Percentiles rank a stretch among this genome's conserved stretches.
phyloP scores from a whole-genome alignment of 495 filamentous ascomycete genomes.

The Thermothielavioides terrestris region DNA sequence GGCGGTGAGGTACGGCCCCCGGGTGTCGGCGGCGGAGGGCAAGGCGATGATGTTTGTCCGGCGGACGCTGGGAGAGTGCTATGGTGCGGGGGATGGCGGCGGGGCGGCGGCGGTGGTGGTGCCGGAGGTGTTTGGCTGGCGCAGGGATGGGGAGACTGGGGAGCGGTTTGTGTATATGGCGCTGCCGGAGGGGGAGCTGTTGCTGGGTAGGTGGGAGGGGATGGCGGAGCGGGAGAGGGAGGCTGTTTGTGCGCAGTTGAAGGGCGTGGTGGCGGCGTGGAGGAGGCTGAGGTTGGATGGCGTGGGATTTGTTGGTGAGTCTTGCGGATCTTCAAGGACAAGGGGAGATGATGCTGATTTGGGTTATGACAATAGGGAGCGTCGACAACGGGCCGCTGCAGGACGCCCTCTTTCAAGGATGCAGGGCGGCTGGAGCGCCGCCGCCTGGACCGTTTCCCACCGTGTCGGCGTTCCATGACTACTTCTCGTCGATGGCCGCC shows the following conservation, averaged over 20 bases:
- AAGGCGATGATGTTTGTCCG: constrained; percentile 6
- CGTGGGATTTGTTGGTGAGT: constrained; percentile 8
- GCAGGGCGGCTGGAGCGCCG: not conserved
- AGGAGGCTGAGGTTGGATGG: constrained; percentile 7
- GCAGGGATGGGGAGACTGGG: constrained; percentile 6
- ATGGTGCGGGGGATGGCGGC: not conserved
- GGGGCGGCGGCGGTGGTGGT: constrained; percentile 4
- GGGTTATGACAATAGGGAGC: constrained; percentile 10
- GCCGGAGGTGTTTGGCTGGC: constrained; percentile 19
- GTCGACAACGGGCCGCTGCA: constrained; percentile 19
- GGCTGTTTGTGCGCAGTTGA: constrained; percentile 2
- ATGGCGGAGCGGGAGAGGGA: constrained; percentile 3
- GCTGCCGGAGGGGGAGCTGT: constrained; percentile 2
- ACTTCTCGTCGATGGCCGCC: constrained; percentile 14
- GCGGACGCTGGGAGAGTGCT: not conserved
- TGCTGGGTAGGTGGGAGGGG: constrained; percentile 3
- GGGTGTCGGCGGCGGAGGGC: constrained; percentile 5
- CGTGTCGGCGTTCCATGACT: constrained; percentile 14
- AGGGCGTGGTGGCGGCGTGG: constrained; percentile 6
- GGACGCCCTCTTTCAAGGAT: constrained; percentile 10
- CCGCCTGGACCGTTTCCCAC: constrained; percentile 12
- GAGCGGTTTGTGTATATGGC: constrained; percentile 13
- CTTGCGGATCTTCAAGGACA: not conserved
- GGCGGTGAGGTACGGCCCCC: constrained; percentile 11
- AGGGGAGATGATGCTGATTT: not conserved